Percentiles rank a stretch among this genome's conserved stretches.
phyloP scores from a whole-genome alignment of 2,329 filamentous ascomycete genomes.

The Dactylellina sp. region DNA sequence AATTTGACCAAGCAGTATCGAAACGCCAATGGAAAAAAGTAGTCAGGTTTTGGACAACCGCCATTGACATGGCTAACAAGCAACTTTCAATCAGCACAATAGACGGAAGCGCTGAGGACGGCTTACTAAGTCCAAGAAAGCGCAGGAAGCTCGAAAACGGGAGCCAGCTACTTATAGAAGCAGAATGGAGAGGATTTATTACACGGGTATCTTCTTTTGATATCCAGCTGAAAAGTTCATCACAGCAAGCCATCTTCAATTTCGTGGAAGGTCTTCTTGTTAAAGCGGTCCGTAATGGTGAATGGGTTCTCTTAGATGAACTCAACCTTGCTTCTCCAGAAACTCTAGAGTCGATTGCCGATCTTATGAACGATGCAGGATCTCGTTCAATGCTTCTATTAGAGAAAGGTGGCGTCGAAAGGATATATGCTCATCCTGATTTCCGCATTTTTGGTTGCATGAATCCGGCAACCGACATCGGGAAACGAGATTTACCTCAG shows the following conservation, averaged over 20 bases:
- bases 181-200: slow-evolving; percentile 84
- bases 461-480: slow-evolving; percentile 98
- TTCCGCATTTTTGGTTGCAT: slow-evolving; percentile 98
- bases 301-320: slow-evolving; percentile 97
- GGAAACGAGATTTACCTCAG: slow-evolving; percentile 91
- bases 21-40: slow-evolving; percentile 89
- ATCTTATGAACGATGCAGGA: slow-evolving; percentile 81
- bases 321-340: slow-evolving; percentile 96
- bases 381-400: slow-evolving; percentile 86
- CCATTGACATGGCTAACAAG: slow-evolving; percentile 84
- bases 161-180: slow-evolving; percentile 70
- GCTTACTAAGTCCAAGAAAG: slow-evolving; percentile 70
- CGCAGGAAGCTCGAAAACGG: slow-evolving; percentile 73
- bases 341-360: slow-evolving; percentile 91
- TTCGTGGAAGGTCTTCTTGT: slow-evolving; percentile 97
- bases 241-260: slow-evolving; percentile 71
- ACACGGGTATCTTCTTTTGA: slow-evolving; percentile 69
- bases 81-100: slow-evolving; percentile 71
- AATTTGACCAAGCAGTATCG: slow-evolving; percentile 80
- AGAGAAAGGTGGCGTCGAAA: slow-evolving; percentile 92
- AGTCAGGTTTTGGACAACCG: slow-evolving; percentile 87
- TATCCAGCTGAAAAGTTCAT: slow-evolving; percentile 74
- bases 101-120: slow-evolving; percentile 64
- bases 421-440: slow-evolving; percentile 86
- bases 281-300: slow-evolving; percentile 92